Base-by-base conservation (phyloP, 371 early-diverging fungal genomes). In the Batrachochytrium dendrobatidis region DNA sequence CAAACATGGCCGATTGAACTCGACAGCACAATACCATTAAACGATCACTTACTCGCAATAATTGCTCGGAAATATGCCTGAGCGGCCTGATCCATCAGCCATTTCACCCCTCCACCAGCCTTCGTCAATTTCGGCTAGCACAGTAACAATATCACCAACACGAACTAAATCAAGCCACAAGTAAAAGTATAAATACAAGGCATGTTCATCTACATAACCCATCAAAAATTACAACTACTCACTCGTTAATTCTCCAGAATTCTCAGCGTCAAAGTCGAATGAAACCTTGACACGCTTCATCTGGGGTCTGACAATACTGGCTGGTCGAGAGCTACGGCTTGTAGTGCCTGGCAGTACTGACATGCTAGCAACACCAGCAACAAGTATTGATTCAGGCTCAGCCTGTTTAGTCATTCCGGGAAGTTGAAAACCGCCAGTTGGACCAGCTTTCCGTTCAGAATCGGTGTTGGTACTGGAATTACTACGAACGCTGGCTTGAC, bases 61-160 rank as follows among this genome's bases (percentile, higher is more conserved):
- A 56, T 73, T 76, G 34, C 59, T 61, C 6, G 80, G 80, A 55
- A 80, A 80, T 68, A 80, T 75, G n/a, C 80, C 80, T 2, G 24
- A 48, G 2, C 63, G 50, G 12, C 71, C 69, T 34, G 64, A 53
- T 10, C 65, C 73, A 53, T 67, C 72, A 5, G 57, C 39, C 18
- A 68, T 54, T 53, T 72, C 72, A 24, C 80, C 80, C 39, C 69
- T 68, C 80, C 80, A 80, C 80, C 80, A 80, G 1, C 80, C 80
- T 26, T 69, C 72, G 55, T 80, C 77, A 26, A 76, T 71, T 52
- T 77, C 78, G 29, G 62, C 63, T 3, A 63, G 61, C 2, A 77
- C 67, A 53, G 62, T 67, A 58, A 79, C 65, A 25, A 77, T 55
- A 30, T 79, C 80, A 1, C 80, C 80, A 44, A 64, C 67, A 5